Conservation (phyloP, 176 grass and related monocot species). For the Oryza rufipogon region DNA sequence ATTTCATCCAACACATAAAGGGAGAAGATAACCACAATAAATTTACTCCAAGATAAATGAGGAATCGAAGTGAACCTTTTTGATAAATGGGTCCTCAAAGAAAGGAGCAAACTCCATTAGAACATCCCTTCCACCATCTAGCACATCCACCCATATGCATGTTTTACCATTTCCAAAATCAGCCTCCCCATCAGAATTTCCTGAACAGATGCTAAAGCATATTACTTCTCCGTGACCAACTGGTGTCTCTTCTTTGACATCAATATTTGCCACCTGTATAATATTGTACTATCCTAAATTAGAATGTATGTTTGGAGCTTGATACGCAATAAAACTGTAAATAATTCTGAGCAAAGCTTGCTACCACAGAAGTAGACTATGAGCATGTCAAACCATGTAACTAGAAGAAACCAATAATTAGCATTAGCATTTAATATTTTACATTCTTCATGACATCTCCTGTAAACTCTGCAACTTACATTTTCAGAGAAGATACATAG, state of each 20-base stretch:
- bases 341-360: background rate
- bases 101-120: slow-evolving; percentile 82
- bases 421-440: background rate
- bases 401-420: slow-evolving; percentile 17
- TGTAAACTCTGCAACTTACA: background rate
- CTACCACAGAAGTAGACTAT: background rate
- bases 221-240: slow-evolving; percentile 88
- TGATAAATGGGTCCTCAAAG: slow-evolving; percentile 81
- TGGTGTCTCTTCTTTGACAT: slow-evolving; percentile 69
- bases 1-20: slow-evolving; percentile 25
- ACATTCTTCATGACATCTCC: slow-evolving; percentile 27
- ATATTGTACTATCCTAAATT: slow-evolving; percentile 36
- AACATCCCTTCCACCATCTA: slow-evolving; percentile 76
- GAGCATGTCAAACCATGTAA: slow-evolving; percentile 4
- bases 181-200: slow-evolving; percentile 54
- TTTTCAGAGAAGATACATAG: no score
- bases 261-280: slow-evolving; percentile 72
- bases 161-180: slow-evolving; percentile 91
- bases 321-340: background rate
- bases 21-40: slow-evolving; percentile 12
- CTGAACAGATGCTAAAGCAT: slow-evolving; percentile 88
- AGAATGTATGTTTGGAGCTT: background rate
- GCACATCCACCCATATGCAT: slow-evolving; percentile 95
- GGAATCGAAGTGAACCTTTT: slow-evolving; percentile 61
- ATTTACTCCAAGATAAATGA: slow-evolving; percentile 23